Evolutionary conservation across 805 yeast species (phyloP).

Genomic region (Candida namnaoensis): DNA sequence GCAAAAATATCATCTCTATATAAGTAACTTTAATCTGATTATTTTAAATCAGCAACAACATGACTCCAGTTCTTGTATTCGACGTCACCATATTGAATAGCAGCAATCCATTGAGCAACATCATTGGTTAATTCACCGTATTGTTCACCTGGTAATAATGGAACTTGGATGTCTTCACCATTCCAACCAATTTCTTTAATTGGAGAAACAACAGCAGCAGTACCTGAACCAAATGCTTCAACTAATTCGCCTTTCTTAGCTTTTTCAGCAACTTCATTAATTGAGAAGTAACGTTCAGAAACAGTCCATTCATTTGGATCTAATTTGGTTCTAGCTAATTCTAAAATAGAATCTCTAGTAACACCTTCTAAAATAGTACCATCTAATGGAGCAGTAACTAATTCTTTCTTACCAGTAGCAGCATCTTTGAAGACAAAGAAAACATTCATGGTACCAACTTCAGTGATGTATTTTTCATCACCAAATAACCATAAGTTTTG

Average conservation of each 20-base stretch:
- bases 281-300: conserved; percentile 77
- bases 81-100: conserved; percentile 82
- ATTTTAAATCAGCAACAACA: conserved; percentile 24
- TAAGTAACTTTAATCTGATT: too few species aligned
- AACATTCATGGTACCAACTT: conserved; percentile 96
- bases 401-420: conserved; percentile 77
- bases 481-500: conserved; percentile 97
- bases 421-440: conserved; percentile 77
- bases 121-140: conserved; percentile 70
- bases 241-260: conserved; percentile 76
- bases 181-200: conserved; percentile 80
- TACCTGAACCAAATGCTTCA: conserved; percentile 96
- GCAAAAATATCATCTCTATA: too few species aligned
- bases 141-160: conserved; percentile 73
- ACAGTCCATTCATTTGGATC: conserved; percentile 73
- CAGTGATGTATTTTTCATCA: conserved; percentile 79
- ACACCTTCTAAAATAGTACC: conserved; percentile 97
- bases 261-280: conserved; percentile 69
- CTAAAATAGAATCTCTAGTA: conserved; percentile 82
- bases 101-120: conserved; percentile 79
- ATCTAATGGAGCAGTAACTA: conserved; percentile 93
- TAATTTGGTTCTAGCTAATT: conserved; percentile 68
- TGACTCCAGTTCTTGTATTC: conserved; percentile 48
- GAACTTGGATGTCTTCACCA: conserved; percentile 67
- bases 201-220: conserved; percentile 96